Conservation (phyloP, 2,329 filamentous ascomycete species). For the Scytalidium lignicola region DNA sequence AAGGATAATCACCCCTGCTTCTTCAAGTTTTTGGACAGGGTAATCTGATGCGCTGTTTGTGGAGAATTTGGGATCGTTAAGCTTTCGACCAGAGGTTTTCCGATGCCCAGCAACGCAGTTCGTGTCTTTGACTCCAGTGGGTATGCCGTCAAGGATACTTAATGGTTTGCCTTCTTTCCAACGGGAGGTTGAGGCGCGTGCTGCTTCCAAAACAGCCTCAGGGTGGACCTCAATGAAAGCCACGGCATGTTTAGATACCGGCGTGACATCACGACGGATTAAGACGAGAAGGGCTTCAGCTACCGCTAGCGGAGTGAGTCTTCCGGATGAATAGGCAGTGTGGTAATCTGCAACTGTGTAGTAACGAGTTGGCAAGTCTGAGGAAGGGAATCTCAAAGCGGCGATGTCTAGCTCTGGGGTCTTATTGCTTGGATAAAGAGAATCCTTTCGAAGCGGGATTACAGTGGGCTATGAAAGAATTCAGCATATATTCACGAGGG, state of each 20-base stretch:
- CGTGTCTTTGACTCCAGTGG: conserved; percentile 81
- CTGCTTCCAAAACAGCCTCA: conserved; percentile 60
- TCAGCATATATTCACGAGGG: conserved; percentile 1
- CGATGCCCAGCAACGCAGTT: conserved; percentile 68
- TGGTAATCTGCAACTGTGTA: conserved; percentile 74
- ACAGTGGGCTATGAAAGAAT: conserved; percentile 47
- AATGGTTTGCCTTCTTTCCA: conserved; percentile 63
- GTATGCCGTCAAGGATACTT: conserved; percentile 73
- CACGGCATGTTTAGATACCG: conserved; percentile 57
- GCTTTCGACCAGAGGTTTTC: conserved; percentile 66
- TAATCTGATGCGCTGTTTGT: conserved; percentile 61
- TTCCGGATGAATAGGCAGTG: conserved; percentile 64
- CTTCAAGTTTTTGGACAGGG: conserved; percentile 64
- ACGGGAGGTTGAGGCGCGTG: conserved; percentile 66
- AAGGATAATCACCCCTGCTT: conserved; percentile 67
- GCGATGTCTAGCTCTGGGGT: conserved; percentile 20
- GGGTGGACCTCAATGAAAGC: conserved; percentile 68
- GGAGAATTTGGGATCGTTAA: conserved; percentile 76
- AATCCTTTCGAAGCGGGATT: conserved; percentile 36
- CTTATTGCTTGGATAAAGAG: neutral
- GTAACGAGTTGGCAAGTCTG: conserved; percentile 45
- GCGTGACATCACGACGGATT: conserved; percentile 53
- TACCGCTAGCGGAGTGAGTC: conserved; percentile 67
- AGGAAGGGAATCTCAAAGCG: conserved; percentile 30
- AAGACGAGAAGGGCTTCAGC: conserved; percentile 66